A percentile compares a stretch with the other conserved stretches of the same genome.
These are phyloP conservation scores for Penicillium salamii DNA, from an alignment of 495 filamentous ascomycete species.

Conservation along the genomic window DNA sequence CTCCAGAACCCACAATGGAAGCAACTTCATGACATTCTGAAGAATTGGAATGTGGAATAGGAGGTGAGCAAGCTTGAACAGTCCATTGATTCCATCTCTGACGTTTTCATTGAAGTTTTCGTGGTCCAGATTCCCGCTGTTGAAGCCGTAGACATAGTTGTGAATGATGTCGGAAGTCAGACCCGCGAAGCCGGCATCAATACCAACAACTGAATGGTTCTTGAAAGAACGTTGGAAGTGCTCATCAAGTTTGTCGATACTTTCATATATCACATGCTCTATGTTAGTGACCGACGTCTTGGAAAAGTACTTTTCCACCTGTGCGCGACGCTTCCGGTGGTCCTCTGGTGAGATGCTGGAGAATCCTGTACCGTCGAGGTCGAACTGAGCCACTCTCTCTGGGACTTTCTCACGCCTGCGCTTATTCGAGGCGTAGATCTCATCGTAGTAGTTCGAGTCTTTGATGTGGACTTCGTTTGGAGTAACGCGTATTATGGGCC, in stretches of 20 bases:
- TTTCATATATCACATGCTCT: conserved; percentile 11
- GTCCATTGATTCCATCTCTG: conserved; percentile 21
- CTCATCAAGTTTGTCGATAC: conserved; percentile 13
- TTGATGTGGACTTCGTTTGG: conserved; percentile 49
- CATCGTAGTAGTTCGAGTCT: conserved; percentile 36
- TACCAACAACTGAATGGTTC: conserved; percentile 10
- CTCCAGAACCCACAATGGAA: conserved; percentile 12
- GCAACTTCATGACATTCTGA: conserved; percentile 7
- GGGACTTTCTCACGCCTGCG: conserved; percentile 26
- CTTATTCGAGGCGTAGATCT: conserved; percentile 26
- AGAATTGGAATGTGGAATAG: conserved; percentile 20
- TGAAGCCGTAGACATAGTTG: conserved; percentile 23
- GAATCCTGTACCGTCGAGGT: conserved; percentile 13
- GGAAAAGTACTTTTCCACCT: conserved; percentile 28
- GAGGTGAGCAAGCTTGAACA: conserved; percentile 15
- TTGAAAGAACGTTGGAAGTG: conserved; percentile 11
- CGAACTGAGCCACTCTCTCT: conserved; percentile 13
- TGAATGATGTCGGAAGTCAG: conserved; percentile 28
- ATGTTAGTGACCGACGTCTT: conserved; percentile 18
- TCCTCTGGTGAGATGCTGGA: conserved; percentile 18
- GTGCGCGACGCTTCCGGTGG: conserved; percentile 25
- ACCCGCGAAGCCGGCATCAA: conserved; percentile 24
- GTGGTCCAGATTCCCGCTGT: conserved; percentile 21
- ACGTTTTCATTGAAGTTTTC: conserved; percentile 22
- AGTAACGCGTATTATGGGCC: conserved; percentile 51